These are phyloP conservation scores for Coniella lustricola DNA, from an alignment of 2,329 filamentous ascomycete species.

Conservation along the genomic window DNA sequence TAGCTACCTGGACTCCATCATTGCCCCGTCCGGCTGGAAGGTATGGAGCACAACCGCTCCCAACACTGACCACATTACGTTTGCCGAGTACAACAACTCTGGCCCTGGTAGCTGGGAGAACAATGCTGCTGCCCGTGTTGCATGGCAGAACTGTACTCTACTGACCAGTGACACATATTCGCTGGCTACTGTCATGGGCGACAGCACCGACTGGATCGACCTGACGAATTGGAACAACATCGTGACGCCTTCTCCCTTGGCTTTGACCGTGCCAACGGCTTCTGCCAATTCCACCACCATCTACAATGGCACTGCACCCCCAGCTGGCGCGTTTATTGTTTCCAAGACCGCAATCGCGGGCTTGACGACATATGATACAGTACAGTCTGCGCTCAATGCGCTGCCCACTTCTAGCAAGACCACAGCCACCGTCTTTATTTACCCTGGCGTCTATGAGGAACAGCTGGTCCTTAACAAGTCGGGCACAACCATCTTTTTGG, in stretches of 20 bases:
- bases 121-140: slow-evolving; percentile 17
- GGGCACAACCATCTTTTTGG: slow-evolving; percentile 32
- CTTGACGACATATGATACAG: slow-evolving; percentile 28
- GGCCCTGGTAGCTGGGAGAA: slow-evolving; percentile 34
- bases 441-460: slow-evolving; percentile 32
- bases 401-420: slow-evolving; percentile 28
- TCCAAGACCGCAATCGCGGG: slow-evolving; percentile 28
- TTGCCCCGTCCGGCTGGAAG: slow-evolving; percentile 45
- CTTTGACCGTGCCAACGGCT: slow-evolving; percentile 12
- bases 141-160: slow-evolving; percentile 19
- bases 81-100: slow-evolving; percentile 46
- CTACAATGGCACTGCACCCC: slow-evolving; percentile 24
- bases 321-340: slow-evolving; percentile 26
- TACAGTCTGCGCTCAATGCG: slow-evolving; percentile 28
- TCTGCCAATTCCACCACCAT: slow-evolving; percentile 11
- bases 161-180: slow-evolving; percentile 20
- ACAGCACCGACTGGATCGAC: slow-evolving; percentile 23
- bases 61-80: slow-evolving; percentile 39
- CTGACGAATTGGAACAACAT: slow-evolving; percentile 22
- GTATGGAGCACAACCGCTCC: slow-evolving; percentile 32
- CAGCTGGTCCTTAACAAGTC: slow-evolving; percentile 31
- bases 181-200: slow-evolving; percentile 19
- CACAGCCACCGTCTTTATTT: slow-evolving; percentile 32
- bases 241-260: slow-evolving; percentile 16
- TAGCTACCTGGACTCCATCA: slow-evolving; percentile 38